Percentiles rank a stretch among this genome's conserved stretches.
These are phyloP conservation scores for Umbelopsis sp. DNA, from an alignment of 192 early-diverging fungal genomes.

Conservation along the genomic window DNA sequence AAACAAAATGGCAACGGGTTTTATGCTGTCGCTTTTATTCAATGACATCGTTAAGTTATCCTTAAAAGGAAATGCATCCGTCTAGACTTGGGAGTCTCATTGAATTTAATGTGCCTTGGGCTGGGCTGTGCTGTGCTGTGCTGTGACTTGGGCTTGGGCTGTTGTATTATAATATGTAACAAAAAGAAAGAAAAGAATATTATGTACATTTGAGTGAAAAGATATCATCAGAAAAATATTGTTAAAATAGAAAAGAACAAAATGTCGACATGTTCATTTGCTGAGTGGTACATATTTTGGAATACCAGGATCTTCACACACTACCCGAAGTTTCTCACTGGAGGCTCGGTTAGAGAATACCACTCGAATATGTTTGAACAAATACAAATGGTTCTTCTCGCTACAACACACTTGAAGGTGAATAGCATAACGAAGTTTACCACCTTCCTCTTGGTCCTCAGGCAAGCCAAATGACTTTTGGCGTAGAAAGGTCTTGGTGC, in stretches of 20 bases:
- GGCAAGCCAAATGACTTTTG: constrained; percentile 71
- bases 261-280: neutral
- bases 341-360: constrained; percentile 75
- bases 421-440: constrained; percentile 69
- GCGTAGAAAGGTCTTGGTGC: constrained; percentile 76
- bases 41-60: neutral
- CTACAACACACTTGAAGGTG: constrained; percentile 72
- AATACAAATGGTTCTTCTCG: constrained; percentile 56
- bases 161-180: too few species aligned
- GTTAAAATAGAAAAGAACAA: too few species aligned
- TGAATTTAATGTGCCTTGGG: too few species aligned
- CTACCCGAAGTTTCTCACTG: constrained; percentile 63
- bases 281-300: constrained; percentile 45
- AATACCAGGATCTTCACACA: constrained; percentile 61
- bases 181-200: neutral
- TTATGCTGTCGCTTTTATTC: neutral
- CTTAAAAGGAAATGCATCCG: neutral
- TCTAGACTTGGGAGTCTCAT: too few species aligned
- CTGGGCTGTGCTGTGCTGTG: too few species aligned
- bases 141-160: too few species aligned
- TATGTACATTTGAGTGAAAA: too few species aligned
- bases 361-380: constrained; percentile 67
- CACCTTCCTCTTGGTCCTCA: constrained; percentile 20
- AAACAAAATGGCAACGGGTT: too few species aligned
- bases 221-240: too few species aligned